Percentiles rank a stretch among this genome's conserved stretches.
Conservation (phyloP, 2,329 filamentous ascomycete genomes). For the Phialophora chinensis region DNA sequence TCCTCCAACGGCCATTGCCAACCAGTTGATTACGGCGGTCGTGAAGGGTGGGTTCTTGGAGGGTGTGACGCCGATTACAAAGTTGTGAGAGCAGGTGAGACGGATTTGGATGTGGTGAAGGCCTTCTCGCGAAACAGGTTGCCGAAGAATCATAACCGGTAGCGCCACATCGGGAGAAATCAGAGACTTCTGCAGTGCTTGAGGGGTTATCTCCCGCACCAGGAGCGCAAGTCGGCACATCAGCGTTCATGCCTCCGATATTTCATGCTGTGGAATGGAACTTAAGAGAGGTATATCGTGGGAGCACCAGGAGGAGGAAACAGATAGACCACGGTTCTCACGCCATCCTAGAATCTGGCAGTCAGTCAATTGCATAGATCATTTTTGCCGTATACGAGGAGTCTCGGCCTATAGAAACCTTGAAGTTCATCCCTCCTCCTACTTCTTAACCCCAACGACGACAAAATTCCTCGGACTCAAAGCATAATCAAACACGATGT, state of each 20-base stretch:
- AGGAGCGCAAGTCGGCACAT: not conserved
- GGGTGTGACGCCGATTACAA: conserved; percentile 58
- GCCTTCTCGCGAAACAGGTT: not conserved
- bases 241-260: not conserved
- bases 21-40: conserved; percentile 82
- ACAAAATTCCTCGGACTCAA: conserved; percentile 89
- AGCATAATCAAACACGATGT: conserved; percentile 87
- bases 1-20: conserved; percentile 86
- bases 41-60: conserved; percentile 71
- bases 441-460: conserved; percentile 86
- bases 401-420: not conserved
- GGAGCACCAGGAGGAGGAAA: not conserved
- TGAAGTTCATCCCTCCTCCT: not conserved
- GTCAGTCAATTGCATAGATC: not conserved
- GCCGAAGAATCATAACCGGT: not conserved
- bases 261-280: not conserved
- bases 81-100: conserved; percentile 22
- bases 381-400: not conserved
- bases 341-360: not conserved
- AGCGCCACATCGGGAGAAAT: not conserved
- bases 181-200: not conserved
- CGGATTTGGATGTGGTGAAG: not conserved
- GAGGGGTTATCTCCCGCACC: not conserved
- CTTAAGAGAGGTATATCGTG: not conserved
- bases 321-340: not conserved